phyloP scores from a whole-genome alignment of 2,329 filamentous ascomycete species.

The Verticillium zaregamsianum region DNA sequence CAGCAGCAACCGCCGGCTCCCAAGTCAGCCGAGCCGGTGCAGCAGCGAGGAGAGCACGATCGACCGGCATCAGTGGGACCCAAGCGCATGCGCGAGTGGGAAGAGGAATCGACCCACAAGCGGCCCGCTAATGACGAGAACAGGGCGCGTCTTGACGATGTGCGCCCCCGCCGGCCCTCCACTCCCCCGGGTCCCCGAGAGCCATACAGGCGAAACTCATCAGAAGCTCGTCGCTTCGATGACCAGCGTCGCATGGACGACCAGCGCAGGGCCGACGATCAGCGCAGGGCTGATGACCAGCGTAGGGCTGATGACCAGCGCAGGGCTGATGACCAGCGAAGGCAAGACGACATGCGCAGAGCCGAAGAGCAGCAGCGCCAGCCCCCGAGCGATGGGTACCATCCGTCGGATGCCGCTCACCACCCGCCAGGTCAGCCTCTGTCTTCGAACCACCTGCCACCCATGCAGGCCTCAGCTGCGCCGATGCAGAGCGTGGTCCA shows the following conservation, averaged over 20 bases:
- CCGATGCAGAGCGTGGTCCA: slow-evolving; percentile 50
- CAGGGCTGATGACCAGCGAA: slow-evolving; percentile 36
- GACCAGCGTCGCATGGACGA: slow-evolving; percentile 59
- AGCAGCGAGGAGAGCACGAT: slow-evolving; percentile 58
- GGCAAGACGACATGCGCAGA: slow-evolving; percentile 48
- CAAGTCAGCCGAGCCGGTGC: slow-evolving; percentile 57
- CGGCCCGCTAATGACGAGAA: slow-evolving; percentile 88
- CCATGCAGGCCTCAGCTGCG: slow-evolving; percentile 57
- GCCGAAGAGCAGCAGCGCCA: slow-evolving; percentile 52
- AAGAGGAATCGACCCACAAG: slow-evolving; percentile 74
- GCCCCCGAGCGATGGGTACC: slow-evolving; percentile 73
- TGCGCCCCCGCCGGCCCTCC: slow-evolving; percentile 72
- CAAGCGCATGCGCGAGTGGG: slow-evolving; percentile 91
- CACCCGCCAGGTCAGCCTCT: slow-evolving; percentile 61
- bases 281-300: slow-evolving; percentile 50
- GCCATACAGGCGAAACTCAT: slow-evolving; percentile 72
- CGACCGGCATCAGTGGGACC: slow-evolving; percentile 74
- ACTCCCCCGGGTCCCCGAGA: slow-evolving; percentile 60
- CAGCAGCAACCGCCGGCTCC: slow-evolving; percentile 57
- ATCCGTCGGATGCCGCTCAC: slow-evolving; percentile 89
- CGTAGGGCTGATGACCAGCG: slow-evolving; percentile 40
- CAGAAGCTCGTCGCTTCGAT: slow-evolving; percentile 63
- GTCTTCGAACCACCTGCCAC: slow-evolving; percentile 50
- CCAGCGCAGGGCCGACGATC: slow-evolving; percentile 41
- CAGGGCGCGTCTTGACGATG: slow-evolving; percentile 80